Evolutionary conservation across 2,329 filamentous ascomycete genomes (phyloP), one percentile per base, ranked within the genome.

Genomic region (Capronia coronata): DNA sequence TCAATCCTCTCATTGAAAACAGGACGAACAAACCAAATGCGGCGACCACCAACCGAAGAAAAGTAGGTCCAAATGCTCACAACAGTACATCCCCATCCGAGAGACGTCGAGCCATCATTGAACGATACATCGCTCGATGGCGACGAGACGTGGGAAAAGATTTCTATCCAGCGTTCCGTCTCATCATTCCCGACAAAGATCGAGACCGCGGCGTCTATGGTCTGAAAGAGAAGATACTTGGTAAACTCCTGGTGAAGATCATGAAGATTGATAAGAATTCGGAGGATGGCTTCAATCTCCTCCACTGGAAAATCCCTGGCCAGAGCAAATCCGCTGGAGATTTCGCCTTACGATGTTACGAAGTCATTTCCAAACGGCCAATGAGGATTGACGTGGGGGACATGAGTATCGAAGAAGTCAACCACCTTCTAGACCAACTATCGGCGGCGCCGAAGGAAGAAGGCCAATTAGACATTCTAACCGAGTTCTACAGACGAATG

Each of bases 121-220:
- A 90, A 48, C 76, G 84, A 6, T 98, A 95, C 71, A 87, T 98
- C 59, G 77, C 79, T 11, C 78, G 81, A 65, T 98, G 93, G 93
- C 80, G 90, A 32, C 80, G 81, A 48, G 83, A 95, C 54, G 90
- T 96, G 18, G 93, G 93, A 21, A 73, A 87, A 59, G 93, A 98
- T 67, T 87, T 98, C 61, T 97, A 93, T 64, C 93, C 93, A 0
- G 91, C 88, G 1, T 78, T 98, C 67, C 83, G 93, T 16, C 77
- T 98, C 40, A 95, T 97, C 49, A 75, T 96, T 2, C 90, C 91
- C 0, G 88, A 94, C 62, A 94, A 94, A 64, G 93, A 98, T 63
- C 81, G 89, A 32, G 89, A 97, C 62, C 80, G 93, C 41, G 85
- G 86, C 14, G 89, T 95, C 73, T 98, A 97, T 62, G 88, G 91